These are phyloP conservation scores for Themeda triandra DNA, from an alignment of 176 grass and related monocot genomes.

Conservation along the genomic window DNA sequence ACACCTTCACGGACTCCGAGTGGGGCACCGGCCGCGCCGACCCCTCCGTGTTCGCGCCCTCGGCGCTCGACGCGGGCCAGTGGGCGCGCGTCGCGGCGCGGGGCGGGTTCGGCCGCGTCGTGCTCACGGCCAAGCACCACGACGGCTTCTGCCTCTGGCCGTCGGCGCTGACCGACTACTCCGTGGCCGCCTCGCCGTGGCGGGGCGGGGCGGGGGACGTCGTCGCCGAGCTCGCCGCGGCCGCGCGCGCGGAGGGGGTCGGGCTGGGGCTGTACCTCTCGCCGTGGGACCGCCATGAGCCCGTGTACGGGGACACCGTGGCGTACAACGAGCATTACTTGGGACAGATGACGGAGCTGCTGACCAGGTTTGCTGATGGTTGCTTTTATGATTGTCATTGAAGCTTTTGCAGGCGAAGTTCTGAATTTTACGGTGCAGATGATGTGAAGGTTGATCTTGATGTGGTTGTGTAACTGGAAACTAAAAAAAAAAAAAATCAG, in stretches of 20 bases:
- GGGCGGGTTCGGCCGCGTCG: slow-evolving; percentile 64
- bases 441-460: slow-evolving; percentile 14
- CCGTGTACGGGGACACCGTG: slow-evolving; percentile 61
- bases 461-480: not conserved
- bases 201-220: slow-evolving; percentile 62
- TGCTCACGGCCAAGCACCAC: slow-evolving; percentile 92
- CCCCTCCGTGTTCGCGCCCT: slow-evolving; percentile 68
- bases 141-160: slow-evolving; percentile 99
- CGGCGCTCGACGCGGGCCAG: slow-evolving; percentile 70
- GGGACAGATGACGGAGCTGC: slow-evolving; percentile 84
- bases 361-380: slow-evolving; percentile 53
- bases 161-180: slow-evolving; percentile 81
- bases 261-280: slow-evolving; percentile 83
- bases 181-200: slow-evolving; percentile 75
- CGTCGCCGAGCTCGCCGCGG: slow-evolving; percentile 56
- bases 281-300: slow-evolving; percentile 91
- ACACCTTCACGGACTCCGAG: slow-evolving; percentile 98
- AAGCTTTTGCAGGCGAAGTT: not conserved
- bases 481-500: not conserved
- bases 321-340: slow-evolving; percentile 87
- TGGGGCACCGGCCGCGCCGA: slow-evolving; percentile 72
- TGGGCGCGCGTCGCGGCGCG: slow-evolving; percentile 68
- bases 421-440: not conserved
- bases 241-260: slow-evolving; percentile 50
- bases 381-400: not conserved